phyloP scores from a whole-genome alignment of 305 asterid genomes.

The Vinca major region DNA sequence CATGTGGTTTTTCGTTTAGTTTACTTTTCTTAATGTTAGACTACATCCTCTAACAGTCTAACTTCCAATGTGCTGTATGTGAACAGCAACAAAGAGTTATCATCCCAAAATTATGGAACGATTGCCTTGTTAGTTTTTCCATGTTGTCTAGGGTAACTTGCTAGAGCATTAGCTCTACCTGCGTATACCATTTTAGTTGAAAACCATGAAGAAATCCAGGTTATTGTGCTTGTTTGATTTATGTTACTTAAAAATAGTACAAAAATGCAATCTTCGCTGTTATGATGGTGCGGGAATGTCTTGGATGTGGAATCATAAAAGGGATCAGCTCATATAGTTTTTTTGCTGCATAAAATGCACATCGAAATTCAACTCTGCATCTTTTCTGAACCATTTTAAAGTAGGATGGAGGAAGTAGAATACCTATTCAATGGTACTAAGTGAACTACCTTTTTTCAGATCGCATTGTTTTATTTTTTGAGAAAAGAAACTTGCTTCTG shows the following conservation, averaged over 20 bases:
- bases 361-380: background rate
- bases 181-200: background rate
- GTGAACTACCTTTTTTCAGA: background rate
- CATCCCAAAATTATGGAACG: background rate
- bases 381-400: too few species aligned
- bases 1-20: background rate
- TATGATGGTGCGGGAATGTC: background rate
- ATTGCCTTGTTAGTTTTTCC: background rate
- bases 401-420: background rate
- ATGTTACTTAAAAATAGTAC: background rate
- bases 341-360: background rate
- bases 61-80: background rate
- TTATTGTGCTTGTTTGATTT: conserved; percentile 2
- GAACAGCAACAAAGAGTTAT: background rate
- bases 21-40: background rate
- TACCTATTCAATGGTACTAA: background rate
- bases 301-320: background rate
- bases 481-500: background rate
- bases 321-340: background rate
- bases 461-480: background rate
- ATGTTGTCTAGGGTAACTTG: background rate
- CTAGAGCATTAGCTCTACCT: background rate
- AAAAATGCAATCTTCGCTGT: background rate
- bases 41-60: background rate
- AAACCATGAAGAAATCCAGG: background rate